Evolutionary conservation across 1,284 basidiomycete species (phyloP).

Genomic region (Ganoderma lucidum): DNA sequence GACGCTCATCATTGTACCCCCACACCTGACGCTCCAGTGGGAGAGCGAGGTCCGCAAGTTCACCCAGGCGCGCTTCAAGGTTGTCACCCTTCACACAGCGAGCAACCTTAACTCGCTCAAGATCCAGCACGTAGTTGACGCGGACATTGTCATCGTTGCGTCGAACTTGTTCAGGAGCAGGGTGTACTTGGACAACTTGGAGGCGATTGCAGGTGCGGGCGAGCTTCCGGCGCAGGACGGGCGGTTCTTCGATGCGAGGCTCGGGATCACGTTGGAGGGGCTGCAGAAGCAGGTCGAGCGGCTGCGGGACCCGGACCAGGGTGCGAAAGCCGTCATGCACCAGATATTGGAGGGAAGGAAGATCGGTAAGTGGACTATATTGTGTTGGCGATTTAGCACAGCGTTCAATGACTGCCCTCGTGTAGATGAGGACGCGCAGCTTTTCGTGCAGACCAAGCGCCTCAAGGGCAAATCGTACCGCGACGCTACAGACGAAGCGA

Average conservation of each 20-base stretch:
- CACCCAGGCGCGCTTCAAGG: constrained; percentile 68
- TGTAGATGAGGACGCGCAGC: constrained; percentile 54
- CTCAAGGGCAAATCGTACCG: constrained; percentile 78
- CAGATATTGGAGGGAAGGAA: constrained; percentile 68
- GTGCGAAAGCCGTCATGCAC: constrained; percentile 64
- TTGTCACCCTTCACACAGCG: constrained; percentile 77
- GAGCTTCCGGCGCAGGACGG: constrained; percentile 73
- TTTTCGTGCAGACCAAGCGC: constrained; percentile 67
- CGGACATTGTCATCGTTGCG: constrained; percentile 89
- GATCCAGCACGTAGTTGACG: constrained; percentile 81
- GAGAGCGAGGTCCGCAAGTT: constrained; percentile 88
- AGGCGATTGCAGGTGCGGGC: constrained; percentile 72
- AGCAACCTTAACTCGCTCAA: constrained; percentile 77
- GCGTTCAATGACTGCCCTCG: constrained; percentile 14
- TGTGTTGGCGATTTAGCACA: not conserved
- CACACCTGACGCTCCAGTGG: constrained; percentile 93
- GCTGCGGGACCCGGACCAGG: constrained; percentile 61
- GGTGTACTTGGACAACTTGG: constrained; percentile 83
- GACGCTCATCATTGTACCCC: constrained; percentile 90
- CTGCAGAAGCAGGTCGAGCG: constrained; percentile 74
- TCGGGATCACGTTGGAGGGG: constrained; percentile 67
- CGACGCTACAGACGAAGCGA: constrained; percentile 54
- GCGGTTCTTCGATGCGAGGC: constrained; percentile 86
- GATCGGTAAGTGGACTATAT: constrained; percentile 51
- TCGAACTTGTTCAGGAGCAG: constrained; percentile 85